A percentile compares a stretch with the other conserved stretches of the same genome.
phyloP scores from a whole-genome alignment of 176 grass and related monocot species.

The Triticum urartu region DNA sequence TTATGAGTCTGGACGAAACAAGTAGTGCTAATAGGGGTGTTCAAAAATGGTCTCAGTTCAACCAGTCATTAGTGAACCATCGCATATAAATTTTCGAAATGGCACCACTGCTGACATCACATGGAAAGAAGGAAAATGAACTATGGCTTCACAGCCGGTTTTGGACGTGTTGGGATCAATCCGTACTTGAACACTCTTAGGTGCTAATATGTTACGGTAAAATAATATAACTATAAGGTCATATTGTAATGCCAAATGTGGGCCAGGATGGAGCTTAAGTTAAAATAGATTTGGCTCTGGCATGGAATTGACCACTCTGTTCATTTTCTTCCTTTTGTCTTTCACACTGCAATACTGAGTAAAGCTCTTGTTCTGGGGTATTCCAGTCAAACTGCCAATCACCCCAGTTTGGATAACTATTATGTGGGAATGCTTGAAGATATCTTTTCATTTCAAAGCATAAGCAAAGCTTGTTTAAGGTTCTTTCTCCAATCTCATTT shows the following conservation, averaged over 20 bases:
- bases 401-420: background rate
- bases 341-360: background rate
- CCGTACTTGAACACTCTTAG: background rate
- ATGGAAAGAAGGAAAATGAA: background rate
- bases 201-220: background rate
- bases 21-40: background rate
- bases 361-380: background rate
- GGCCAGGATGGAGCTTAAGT: background rate
- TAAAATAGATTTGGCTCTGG: background rate
- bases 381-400: background rate
- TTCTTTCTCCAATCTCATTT: background rate
- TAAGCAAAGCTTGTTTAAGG: background rate
- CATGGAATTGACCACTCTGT: background rate
- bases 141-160: background rate
- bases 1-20: background rate
- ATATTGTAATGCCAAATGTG: background rate
- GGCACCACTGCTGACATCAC: too few relatives aligned
- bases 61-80: background rate
- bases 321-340: background rate
- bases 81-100: background rate
- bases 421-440: too few relatives aligned
- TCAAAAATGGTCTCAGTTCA: background rate
- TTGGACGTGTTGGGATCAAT: background rate
- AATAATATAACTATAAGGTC: background rate
- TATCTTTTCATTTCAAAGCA: background rate